Evolutionary conservation across 1,284 basidiomycete species (phyloP).

Genomic region (Boletus smithii): DNA sequence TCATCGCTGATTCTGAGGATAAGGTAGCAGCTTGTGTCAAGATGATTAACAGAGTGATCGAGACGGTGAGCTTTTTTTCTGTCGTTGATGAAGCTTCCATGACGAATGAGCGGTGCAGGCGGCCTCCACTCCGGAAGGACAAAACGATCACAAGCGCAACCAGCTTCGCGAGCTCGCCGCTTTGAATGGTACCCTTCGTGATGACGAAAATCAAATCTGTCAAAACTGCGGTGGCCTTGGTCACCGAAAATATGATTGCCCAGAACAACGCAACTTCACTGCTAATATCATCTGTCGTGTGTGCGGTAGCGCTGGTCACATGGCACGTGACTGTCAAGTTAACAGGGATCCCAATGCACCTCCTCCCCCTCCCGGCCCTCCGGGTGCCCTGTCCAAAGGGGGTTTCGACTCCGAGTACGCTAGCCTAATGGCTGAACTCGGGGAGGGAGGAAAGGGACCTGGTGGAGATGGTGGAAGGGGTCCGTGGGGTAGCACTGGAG

Average conservation of each 20-base stretch:
- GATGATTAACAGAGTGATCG: constrained; percentile 97
- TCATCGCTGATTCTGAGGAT: constrained; percentile 89
- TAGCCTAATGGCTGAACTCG: constrained; percentile 95
- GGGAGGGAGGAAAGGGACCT: constrained; percentile 70
- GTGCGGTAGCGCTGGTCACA: constrained; percentile 92
- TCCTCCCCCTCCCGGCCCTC: constrained; percentile 32
- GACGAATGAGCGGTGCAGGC: constrained; percentile 53
- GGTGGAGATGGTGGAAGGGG: constrained; percentile 53
- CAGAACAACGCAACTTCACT: constrained; percentile 93
- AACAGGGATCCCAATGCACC: constrained; percentile 71
- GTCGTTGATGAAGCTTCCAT: constrained; percentile 9
- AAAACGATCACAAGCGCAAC: constrained; percentile 99
- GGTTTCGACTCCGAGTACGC: constrained; percentile 98
- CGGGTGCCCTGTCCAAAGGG: constrained; percentile 49
- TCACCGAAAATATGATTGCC: constrained; percentile 96
- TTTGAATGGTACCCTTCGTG: constrained; percentile 96
- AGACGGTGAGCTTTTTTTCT: constrained; percentile 68
- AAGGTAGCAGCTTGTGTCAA: constrained; percentile 90
- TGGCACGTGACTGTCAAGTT: constrained; percentile 93
- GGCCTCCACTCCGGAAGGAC: constrained; percentile 96
- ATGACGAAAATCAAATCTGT: constrained; percentile 99
- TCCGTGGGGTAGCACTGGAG: constrained; percentile 58
- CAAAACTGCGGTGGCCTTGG: constrained; percentile 96
- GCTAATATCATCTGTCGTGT: constrained; percentile 97
- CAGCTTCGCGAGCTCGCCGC: constrained; percentile 98